Evolutionary conservation across 2,329 filamentous ascomycete species (phyloP).

Genomic region (Plectosphaerella cucumerina): DNA sequence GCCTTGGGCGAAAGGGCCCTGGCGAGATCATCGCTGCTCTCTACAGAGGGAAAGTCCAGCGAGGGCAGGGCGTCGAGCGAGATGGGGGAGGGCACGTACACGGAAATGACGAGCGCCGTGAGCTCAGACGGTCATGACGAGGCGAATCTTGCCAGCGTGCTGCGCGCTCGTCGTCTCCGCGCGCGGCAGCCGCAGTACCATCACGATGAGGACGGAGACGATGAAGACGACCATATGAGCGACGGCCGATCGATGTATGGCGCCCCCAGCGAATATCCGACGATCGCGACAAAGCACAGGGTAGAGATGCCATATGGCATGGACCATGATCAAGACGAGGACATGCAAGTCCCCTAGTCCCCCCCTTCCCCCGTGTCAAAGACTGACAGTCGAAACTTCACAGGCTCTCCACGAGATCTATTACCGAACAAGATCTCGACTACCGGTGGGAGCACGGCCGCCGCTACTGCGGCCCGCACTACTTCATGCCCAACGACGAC

Average conservation of each 20-base stretch:
- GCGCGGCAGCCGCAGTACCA: too few relatives aligned
- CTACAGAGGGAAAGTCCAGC: constrained; percentile 28
- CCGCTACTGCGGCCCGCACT: constrained; percentile 53
- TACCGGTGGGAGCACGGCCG: constrained; percentile 58
- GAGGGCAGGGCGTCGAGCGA: constrained; percentile 26
- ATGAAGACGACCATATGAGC: constrained; percentile 18
- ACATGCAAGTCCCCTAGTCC: constrained; percentile 19
- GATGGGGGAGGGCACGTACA: constrained; percentile 23
- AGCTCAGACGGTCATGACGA: constrained; percentile 21
- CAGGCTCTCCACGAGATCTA: constrained; percentile 42
- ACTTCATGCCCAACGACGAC: constrained; percentile 65
- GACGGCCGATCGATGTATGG: constrained; percentile 42
- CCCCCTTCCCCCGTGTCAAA: background rate
- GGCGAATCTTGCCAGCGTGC: constrained; percentile 12
- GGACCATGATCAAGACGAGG: constrained; percentile 35
- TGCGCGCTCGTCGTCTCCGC: constrained; percentile 4
- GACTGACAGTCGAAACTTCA: constrained; percentile 7
- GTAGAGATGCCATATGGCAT: constrained; percentile 26
- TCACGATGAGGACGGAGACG: constrained; percentile 13
- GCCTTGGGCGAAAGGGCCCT: constrained; percentile 7
- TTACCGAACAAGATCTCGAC: constrained; percentile 48
- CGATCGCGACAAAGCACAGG: constrained; percentile 26
- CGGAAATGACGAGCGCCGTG: constrained; percentile 32
- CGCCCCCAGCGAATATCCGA: constrained; percentile 30
- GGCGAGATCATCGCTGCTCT: constrained; percentile 15